phyloP scores from a whole-genome alignment of 495 filamentous ascomycete species.

The Aspergillus cavernicola region DNA sequence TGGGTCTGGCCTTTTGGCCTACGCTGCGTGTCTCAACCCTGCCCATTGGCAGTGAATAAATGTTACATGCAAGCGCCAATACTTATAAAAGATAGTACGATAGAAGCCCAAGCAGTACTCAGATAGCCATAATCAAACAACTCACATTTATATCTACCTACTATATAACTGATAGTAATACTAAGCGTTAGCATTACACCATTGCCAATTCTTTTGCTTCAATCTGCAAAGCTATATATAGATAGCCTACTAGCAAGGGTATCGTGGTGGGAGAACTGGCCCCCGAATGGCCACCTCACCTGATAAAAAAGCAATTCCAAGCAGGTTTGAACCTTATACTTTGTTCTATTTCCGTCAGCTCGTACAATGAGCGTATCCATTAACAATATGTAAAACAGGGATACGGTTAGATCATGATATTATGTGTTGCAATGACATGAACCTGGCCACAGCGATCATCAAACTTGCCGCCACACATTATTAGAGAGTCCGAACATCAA shows the following conservation, averaged over 20 bases:
- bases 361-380: conserved; percentile 6
- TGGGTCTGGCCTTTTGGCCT: neutral
- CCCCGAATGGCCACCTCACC: neutral
- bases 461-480: conserved; percentile 9
- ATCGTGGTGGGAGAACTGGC: neutral
- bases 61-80: neutral
- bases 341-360: conserved; percentile 10
- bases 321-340: neutral
- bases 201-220: too few relatives aligned
- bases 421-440: neutral
- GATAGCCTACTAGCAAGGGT: neutral
- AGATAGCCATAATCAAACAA: too few relatives aligned
- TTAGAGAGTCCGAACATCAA: conserved; percentile 5
- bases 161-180: too few relatives aligned
- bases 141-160: too few relatives aligned
- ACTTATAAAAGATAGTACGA: neutral
- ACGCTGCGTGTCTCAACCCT: neutral
- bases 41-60: neutral
- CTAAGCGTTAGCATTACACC: too few relatives aligned
- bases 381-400: conserved; percentile 4
- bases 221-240: neutral
- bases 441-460: neutral
- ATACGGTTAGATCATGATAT: conserved; percentile 6
- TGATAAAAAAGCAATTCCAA: neutral
- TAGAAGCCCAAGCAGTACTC: too few relatives aligned